These are phyloP conservation scores for Klebsormidium nitens DNA, from an alignment of 139 green algal genomes.

Conservation along the genomic window DNA sequence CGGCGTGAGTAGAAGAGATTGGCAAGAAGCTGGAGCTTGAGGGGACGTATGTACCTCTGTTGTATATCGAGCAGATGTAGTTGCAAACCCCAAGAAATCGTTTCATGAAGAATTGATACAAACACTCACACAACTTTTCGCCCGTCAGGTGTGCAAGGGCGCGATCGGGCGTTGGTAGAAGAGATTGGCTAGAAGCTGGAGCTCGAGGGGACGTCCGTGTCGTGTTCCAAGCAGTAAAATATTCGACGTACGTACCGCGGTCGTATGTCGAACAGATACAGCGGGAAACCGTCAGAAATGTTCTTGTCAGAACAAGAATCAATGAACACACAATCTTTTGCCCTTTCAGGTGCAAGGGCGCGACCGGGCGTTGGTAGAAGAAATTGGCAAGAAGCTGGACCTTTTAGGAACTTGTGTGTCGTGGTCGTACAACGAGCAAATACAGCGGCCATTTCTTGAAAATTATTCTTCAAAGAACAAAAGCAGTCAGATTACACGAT, in stretches of 20 bases:
- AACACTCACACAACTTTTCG: too few relatives aligned
- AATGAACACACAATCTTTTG: too few relatives aligned
- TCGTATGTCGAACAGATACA: too few relatives aligned
- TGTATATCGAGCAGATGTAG: constrained; percentile 86
- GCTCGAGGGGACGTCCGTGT: constrained; percentile 77
- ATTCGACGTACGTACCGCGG: too few relatives aligned
- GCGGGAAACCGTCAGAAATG: too few relatives aligned
- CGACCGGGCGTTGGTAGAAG: constrained; percentile 55
- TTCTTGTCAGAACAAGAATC: too few relatives aligned
- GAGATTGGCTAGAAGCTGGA: constrained; percentile 55
- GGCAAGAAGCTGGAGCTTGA: constrained; percentile 64
- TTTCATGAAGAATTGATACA: too few relatives aligned
- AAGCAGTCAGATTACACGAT: too few relatives aligned
- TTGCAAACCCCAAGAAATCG: too few relatives aligned
- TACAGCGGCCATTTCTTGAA: too few relatives aligned
- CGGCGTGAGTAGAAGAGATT: constrained; percentile 51
- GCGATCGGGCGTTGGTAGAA: constrained; percentile 59
- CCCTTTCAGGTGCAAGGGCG: constrained; percentile 61
- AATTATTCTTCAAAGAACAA: too few relatives aligned
- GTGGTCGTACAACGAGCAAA: constrained; percentile 85
- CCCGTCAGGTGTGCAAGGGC: constrained; percentile 62
- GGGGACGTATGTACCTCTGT: constrained; percentile 74
- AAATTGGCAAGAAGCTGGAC: constrained; percentile 54
- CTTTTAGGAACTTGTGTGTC: constrained; percentile 80
- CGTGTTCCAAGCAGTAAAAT: too few relatives aligned